phyloP scores from a whole-genome alignment of 805 yeast genomes.

The Jamesozyma jinghongensis region DNA sequence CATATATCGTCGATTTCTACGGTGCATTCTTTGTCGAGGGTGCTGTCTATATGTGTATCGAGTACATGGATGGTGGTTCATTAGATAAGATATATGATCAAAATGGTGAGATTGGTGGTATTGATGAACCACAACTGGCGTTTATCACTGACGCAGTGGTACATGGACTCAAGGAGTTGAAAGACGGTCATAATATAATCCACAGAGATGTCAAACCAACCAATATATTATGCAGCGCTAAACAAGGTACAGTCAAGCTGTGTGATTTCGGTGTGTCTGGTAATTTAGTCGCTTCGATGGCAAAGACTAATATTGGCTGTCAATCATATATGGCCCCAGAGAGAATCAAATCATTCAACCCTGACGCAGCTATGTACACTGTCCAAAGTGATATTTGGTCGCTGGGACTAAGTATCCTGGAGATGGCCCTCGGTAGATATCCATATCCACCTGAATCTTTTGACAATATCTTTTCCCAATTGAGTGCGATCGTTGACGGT shows the following conservation, averaged over 20 bases:
- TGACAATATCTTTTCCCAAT: slow-evolving; percentile 81
- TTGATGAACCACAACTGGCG: slow-evolving; percentile 74
- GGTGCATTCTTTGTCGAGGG: slow-evolving; percentile 98
- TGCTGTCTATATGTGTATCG: slow-evolving; percentile 97
- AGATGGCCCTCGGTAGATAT: slow-evolving; percentile 81
- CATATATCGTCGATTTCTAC: slow-evolving; percentile 88
- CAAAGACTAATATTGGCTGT: slow-evolving; percentile 93
- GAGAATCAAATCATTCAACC: slow-evolving; percentile 66
- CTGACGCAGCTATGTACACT: slow-evolving; percentile 73
- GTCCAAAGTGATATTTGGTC: slow-evolving; percentile 97
- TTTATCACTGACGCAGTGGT: slow-evolving; percentile 73
- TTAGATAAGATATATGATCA: slow-evolving; percentile 73
- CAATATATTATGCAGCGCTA: slow-evolving; percentile 71
- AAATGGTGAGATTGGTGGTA: slow-evolving; percentile 38
- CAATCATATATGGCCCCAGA: slow-evolving; percentile 99
- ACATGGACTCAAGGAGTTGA: slow-evolving; percentile 70
- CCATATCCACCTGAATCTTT: slow-evolving; percentile 97
- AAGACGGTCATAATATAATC: slow-evolving; percentile 84
- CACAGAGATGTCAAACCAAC: slow-evolving; percentile 98
- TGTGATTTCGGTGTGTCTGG: slow-evolving; percentile 98
- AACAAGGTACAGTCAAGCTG: slow-evolving; percentile 73
- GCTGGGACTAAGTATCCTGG: slow-evolving; percentile 74
- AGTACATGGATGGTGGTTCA: slow-evolving; percentile 95
- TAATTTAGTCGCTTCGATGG: slow-evolving; percentile 86
- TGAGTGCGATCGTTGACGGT: slow-evolving; percentile 94